phyloP scores from a whole-genome alignment of 1,284 basidiomycete genomes.

The Leccinum griseonigrum region DNA sequence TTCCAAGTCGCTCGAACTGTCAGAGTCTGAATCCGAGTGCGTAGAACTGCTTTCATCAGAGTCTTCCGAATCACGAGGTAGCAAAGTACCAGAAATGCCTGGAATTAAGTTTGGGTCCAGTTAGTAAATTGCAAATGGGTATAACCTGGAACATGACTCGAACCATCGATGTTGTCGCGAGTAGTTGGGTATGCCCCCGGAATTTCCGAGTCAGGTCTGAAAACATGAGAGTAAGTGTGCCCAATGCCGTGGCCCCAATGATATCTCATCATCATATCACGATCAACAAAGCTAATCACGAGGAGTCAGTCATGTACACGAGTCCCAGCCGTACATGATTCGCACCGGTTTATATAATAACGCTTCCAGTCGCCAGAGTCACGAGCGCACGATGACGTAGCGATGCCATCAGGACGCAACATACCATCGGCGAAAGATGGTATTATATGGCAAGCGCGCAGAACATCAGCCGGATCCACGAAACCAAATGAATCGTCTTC shows the following conservation, averaged over 20 bases:
- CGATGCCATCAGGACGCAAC: background rate
- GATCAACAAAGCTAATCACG: background rate
- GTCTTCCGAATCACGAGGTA: background rate
- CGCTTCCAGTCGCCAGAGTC: background rate
- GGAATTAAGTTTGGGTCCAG: background rate
- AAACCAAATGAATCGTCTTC: background rate
- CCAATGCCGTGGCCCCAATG: background rate
- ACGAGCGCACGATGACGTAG: background rate
- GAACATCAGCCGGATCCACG: background rate
- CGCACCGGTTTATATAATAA: background rate
- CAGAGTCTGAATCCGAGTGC: background rate
- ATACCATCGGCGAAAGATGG: background rate
- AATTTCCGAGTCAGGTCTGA: background rate
- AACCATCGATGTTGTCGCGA: background rate
- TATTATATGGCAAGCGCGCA: background rate
- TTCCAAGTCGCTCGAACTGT: background rate
- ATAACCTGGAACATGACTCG: background rate
- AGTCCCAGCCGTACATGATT: background rate
- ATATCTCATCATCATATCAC: slow-evolving; percentile 1
- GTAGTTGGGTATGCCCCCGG: background rate
- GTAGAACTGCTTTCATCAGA: background rate
- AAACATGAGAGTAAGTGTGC: background rate
- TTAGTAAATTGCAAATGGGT: background rate
- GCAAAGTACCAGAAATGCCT: background rate
- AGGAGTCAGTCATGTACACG: background rate